These are phyloP conservation scores for Stephania japonica DNA, from an alignment of 164 flowering plant genomes.

Conservation along the genomic window DNA sequence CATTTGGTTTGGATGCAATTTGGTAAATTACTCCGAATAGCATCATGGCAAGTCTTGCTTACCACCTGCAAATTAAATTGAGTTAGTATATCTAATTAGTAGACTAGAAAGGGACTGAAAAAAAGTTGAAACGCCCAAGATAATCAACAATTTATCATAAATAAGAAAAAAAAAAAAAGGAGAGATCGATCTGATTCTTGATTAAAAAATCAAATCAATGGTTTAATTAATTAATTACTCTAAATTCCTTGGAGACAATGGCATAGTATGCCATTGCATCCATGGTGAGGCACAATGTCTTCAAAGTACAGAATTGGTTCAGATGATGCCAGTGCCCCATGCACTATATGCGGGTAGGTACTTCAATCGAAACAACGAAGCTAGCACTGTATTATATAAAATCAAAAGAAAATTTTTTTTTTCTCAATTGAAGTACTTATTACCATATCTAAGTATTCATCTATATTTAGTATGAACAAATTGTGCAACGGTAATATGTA, in stretches of 20 bases:
- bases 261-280: constrained; percentile 32
- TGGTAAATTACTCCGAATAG: constrained; percentile 37
- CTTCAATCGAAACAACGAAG: constrained; percentile 65
- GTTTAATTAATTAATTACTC: constrained; percentile 19
- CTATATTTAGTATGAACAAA: no score
- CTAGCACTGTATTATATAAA: constrained; percentile 44
- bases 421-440: no score
- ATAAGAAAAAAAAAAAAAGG: no score
- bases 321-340: constrained; percentile 70
- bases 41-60: constrained; percentile 41
- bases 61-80: constrained; percentile 43
- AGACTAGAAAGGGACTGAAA: no score
- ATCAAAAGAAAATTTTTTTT: no score
- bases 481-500: no score
- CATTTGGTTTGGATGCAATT: constrained; percentile 37
- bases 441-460: no score
- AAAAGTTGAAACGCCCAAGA: no score
- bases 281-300: constrained; percentile 37
- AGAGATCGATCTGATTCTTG: no score
- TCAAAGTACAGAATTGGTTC: constrained; percentile 68
- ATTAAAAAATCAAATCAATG: background rate
- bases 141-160: no score
- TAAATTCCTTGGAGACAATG: constrained; percentile 36
- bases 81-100: no score
- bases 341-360: constrained; percentile 55